A percentile compares a stretch with the other conserved stretches of the same genome.
phyloP scores from a whole-genome alignment of 345 rosid species.

The Carallia brachiata region DNA sequence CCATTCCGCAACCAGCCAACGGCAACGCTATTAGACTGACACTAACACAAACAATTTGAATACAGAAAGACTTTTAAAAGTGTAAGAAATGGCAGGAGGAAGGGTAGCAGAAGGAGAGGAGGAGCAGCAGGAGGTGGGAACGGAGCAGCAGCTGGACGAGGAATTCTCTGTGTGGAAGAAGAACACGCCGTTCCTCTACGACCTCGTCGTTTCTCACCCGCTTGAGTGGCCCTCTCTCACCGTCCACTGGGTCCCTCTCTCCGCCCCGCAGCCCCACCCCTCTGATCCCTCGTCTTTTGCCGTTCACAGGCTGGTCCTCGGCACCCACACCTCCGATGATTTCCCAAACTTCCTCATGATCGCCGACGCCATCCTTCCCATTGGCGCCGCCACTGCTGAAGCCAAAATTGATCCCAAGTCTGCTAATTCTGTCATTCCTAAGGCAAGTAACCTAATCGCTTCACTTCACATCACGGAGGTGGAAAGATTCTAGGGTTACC shows the following conservation, averaged over 20 bases:
- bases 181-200: slow-evolving; percentile 90
- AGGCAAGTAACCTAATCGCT: slow-evolving; percentile 33
- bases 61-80: not conserved
- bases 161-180: slow-evolving; percentile 86
- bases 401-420: slow-evolving; percentile 26
- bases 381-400: slow-evolving; percentile 42
- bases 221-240: slow-evolving; percentile 98
- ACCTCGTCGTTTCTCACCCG: slow-evolving; percentile 77
- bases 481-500: no score
- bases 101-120: slow-evolving; percentile 40
- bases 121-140: slow-evolving; percentile 28
- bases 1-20: not conserved
- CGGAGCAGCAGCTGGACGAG: slow-evolving; percentile 70
- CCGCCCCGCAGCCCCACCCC: slow-evolving; percentile 43
- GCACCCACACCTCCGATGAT: slow-evolving; percentile 84
- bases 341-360: slow-evolving; percentile 68
- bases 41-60: not conserved
- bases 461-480: no score
- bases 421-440: slow-evolving; percentile 53
- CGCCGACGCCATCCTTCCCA: slow-evolving; percentile 71
- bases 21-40: not conserved
- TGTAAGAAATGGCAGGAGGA: not conserved
- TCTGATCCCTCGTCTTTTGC: slow-evolving; percentile 44
- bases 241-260: slow-evolving; percentile 77
- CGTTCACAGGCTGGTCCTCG: slow-evolving; percentile 73